Evolutionary conservation across 2,329 filamentous ascomycete genomes (phyloP).

Genomic region (Fusarium sp.): DNA sequence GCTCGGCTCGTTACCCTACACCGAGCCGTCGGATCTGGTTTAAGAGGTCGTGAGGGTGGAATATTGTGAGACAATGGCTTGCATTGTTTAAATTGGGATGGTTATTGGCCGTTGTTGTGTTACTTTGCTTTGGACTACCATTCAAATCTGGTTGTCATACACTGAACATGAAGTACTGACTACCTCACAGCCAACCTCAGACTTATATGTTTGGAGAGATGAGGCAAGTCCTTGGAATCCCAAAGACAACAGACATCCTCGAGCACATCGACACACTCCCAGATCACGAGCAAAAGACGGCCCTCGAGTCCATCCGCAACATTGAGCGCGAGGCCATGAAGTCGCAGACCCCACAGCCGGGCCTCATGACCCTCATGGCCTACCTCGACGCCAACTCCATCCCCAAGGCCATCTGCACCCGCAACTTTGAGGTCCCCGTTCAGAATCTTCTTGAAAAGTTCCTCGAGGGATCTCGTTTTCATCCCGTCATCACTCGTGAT

Average conservation of each 20-base stretch:
- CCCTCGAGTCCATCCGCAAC: slow-evolving; percentile 78
- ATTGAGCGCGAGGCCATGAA: slow-evolving; percentile 88
- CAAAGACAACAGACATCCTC: slow-evolving; percentile 83
- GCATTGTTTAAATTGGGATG: not conserved
- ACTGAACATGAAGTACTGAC: slow-evolving; percentile 8
- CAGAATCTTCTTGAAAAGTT: slow-evolving; percentile 81
- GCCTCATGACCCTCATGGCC: slow-evolving; percentile 81
- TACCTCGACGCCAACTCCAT: slow-evolving; percentile 78
- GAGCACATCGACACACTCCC: slow-evolving; percentile 86
- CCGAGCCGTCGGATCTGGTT: not conserved
- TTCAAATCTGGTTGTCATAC: not conserved
- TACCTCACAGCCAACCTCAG: slow-evolving; percentile 77
- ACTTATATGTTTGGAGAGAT: slow-evolving; percentile 96
- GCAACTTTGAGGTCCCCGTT: slow-evolving; percentile 90
- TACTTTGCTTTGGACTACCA: not conserved
- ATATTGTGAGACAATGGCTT: not conserved
- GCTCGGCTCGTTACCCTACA: slow-evolving; percentile 25
- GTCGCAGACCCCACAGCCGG: slow-evolving; percentile 83
- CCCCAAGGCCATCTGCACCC: slow-evolving; percentile 88
- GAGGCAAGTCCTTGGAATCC: slow-evolving; percentile 79
- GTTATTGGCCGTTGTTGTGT: not conserved
- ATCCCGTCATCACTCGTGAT: slow-evolving; percentile 86
- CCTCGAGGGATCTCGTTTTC: slow-evolving; percentile 74
- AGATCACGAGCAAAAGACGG: slow-evolving; percentile 66
- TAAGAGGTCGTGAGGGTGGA: not conserved